phyloP scores from a whole-genome alignment of 108 stramenopile species.

The Cyclotella atomus region DNA sequence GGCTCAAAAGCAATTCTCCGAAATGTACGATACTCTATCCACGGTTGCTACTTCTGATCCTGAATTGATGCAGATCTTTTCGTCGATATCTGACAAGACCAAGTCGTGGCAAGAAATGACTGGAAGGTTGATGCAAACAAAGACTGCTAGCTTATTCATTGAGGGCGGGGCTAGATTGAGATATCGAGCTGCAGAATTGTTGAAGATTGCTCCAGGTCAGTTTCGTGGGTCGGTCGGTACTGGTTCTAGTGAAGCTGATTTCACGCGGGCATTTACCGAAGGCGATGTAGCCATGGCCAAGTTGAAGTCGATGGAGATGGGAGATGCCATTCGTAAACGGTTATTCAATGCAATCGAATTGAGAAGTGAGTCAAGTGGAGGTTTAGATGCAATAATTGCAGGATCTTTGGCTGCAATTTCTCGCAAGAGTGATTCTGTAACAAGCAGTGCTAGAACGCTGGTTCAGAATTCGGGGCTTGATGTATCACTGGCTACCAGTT shows the following conservation, averaged over 20 bases:
- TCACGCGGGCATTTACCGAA: constrained; percentile 86
- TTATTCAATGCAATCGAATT: constrained; percentile 84
- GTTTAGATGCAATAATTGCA: constrained; percentile 91
- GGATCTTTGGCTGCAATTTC: constrained; percentile 65
- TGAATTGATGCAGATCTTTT: constrained; percentile 61
- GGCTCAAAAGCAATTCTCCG: constrained; percentile 61
- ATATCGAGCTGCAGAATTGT: constrained; percentile 64
- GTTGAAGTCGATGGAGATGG: constrained; percentile 87
- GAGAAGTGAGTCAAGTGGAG: constrained; percentile 81
- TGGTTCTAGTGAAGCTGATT: constrained; percentile 29
- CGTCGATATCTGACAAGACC: constrained; percentile 74
- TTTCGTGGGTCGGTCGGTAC: constrained; percentile 66
- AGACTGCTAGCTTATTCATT: constrained; percentile 77
- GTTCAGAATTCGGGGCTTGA: constrained; percentile 15
- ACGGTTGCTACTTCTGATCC: constrained; percentile 78
- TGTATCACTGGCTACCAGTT: not conserved
- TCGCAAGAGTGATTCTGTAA: constrained; percentile 28
- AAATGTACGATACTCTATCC: constrained; percentile 72
- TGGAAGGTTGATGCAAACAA: constrained; percentile 75
- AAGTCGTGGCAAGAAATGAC: constrained; percentile 85
- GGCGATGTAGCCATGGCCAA: constrained; percentile 88
- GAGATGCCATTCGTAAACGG: constrained; percentile 77
- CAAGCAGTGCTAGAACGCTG: constrained; percentile 18
- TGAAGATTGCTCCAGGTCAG: constrained; percentile 62
- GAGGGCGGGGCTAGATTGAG: constrained; percentile 83